A percentile compares a stretch with the other conserved stretches of the same genome.
Conservation (phyloP, 2,329 filamentous ascomycete species). For the Camptophora hylomeconis region DNA sequence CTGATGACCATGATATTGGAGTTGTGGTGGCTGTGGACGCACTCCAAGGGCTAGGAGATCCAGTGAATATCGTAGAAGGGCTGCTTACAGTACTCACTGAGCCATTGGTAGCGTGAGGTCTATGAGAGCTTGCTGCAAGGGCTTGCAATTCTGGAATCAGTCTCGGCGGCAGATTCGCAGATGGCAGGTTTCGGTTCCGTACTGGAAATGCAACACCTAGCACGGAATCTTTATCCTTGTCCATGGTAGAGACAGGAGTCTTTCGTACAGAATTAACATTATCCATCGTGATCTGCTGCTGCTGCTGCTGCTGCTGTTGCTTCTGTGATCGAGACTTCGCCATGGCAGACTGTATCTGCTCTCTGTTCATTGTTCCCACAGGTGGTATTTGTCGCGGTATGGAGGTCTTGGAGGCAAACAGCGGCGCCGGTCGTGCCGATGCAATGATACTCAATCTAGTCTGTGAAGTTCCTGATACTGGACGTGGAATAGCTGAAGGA, state of each 20-base stretch:
- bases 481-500: slow-evolving; percentile 4
- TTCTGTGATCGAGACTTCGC: not conserved
- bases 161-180: slow-evolving; percentile 12
- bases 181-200: slow-evolving; percentile 2
- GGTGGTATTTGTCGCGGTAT: slow-evolving; percentile 3
- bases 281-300: too few species aligned
- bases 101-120: slow-evolving; percentile 7
- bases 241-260: slow-evolving; percentile 9
- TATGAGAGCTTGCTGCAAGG: slow-evolving; percentile 10
- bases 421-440: slow-evolving; percentile 2
- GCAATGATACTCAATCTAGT: slow-evolving; percentile 3
- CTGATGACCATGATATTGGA: slow-evolving; percentile 36
- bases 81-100: slow-evolving; percentile 15
- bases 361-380: slow-evolving; percentile 3
- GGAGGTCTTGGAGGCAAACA: slow-evolving; percentile 1
- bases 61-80: slow-evolving; percentile 16
- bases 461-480: slow-evolving; percentile 2
- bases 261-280: too few species aligned
- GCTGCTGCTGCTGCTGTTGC: not conserved
- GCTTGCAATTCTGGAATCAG: slow-evolving; percentile 17
- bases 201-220: slow-evolving; percentile 13
- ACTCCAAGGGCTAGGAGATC: slow-evolving; percentile 16
- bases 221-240: slow-evolving; percentile 10
- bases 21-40: slow-evolving; percentile 25
- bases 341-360: too few species aligned